Conservation (phyloP, 2,329 filamentous ascomycete genomes). For the Diplodia sapinea region DNA sequence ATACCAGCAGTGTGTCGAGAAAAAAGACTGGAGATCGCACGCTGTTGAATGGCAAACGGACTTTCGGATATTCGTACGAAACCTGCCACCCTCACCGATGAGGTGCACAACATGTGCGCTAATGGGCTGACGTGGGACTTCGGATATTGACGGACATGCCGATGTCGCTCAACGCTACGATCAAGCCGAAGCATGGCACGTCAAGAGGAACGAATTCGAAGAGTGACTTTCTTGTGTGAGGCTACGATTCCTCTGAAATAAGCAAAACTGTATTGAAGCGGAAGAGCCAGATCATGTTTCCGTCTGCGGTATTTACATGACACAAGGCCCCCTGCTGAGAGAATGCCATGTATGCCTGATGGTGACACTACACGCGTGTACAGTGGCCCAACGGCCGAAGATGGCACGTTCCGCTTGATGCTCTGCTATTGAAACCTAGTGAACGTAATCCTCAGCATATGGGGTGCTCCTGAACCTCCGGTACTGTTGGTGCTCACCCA, state of each 20-base stretch:
- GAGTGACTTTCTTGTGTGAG: background rate
- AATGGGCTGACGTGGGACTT: constrained; percentile 17
- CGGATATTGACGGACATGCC: background rate
- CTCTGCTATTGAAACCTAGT: background rate
- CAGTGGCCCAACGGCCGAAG: background rate
- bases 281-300: background rate
- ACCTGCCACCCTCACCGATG: background rate
- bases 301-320: background rate
- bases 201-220: background rate
- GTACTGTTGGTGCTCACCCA: background rate
- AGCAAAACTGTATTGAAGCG: background rate
- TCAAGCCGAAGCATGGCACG: background rate
- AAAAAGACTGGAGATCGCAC: background rate
- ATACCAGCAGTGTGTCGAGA: background rate
- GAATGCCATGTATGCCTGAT: background rate
- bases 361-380: background rate
- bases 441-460: background rate
- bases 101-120: background rate
- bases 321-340: background rate
- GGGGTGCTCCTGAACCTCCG: too few relatives aligned
- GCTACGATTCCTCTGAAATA: background rate
- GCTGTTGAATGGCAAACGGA: background rate
- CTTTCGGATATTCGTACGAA: background rate
- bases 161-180: background rate
- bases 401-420: background rate